Conservation (phyloP, 805 yeast genomes). For the Kazachstania psychrophila region DNA sequence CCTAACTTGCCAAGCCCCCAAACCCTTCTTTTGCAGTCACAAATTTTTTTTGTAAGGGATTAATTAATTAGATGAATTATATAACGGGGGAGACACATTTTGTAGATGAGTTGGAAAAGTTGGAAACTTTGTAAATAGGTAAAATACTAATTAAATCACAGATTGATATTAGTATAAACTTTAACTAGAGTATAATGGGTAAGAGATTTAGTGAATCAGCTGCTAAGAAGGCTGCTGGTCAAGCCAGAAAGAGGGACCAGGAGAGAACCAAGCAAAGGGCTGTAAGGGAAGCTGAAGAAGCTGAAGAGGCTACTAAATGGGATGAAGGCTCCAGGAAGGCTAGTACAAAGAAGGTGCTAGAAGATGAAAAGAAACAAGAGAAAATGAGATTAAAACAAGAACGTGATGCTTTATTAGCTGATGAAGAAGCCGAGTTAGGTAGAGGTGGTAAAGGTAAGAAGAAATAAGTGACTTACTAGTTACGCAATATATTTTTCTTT, state of each 20-base stretch:
- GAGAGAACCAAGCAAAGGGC: constrained; percentile 21
- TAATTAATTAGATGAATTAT: no score
- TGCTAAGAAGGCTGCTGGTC: constrained; percentile 29
- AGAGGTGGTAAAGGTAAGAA: constrained; percentile 21
- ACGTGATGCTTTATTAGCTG: constrained; percentile 27
- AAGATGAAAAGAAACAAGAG: constrained; percentile 26
- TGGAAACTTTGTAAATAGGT: no score
- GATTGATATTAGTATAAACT: neutral
- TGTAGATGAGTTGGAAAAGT: no score
- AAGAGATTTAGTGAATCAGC: constrained; percentile 31
- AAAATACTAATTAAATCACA: no score
- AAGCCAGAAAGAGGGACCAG: constrained; percentile 28
- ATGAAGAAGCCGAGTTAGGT: constrained; percentile 24
- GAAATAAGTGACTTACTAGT: constrained; percentile 3
- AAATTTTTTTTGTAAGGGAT: no score
- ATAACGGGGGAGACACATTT: no score
- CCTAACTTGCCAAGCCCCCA: no score
- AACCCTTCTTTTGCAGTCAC: no score
- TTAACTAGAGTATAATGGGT: constrained; percentile 20
- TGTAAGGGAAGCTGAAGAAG: constrained; percentile 20
- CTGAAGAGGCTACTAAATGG: constrained; percentile 30
- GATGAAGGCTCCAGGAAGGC: constrained; percentile 24
- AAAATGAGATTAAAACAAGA: constrained; percentile 25
- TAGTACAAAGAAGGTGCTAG: constrained; percentile 21
- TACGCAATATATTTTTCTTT: no score